Percentiles rank a stretch among this genome's conserved stretches.
phyloP scores from a whole-genome alignment of 805 yeast species.

The Sporopachydermia lactativora region DNA sequence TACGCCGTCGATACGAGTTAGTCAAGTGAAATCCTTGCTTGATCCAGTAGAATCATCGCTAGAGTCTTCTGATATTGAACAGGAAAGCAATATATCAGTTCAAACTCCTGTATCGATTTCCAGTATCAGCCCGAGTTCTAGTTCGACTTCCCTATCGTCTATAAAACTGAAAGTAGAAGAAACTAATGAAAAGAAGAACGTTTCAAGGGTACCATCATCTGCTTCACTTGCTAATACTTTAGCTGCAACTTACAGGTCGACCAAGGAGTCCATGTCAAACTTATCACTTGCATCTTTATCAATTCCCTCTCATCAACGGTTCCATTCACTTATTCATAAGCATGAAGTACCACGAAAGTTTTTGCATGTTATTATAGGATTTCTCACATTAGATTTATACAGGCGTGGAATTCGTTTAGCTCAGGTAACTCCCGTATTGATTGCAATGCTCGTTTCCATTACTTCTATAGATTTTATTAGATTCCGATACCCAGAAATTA shows the following conservation, averaged over 20 bases:
- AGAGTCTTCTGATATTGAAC: neutral
- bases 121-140: neutral
- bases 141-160: neutral
- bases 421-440: slow-evolving; percentile 47
- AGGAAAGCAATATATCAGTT: neutral
- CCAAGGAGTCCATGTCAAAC: slow-evolving; percentile 1
- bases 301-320: neutral
- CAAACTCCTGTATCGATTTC: neutral
- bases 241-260: neutral
- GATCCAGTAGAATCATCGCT: neutral
- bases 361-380: slow-evolving; percentile 82
- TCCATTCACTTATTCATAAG: slow-evolving; percentile 37
- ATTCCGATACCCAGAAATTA: slow-evolving; percentile 45
- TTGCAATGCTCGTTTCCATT: slow-evolving; percentile 38
- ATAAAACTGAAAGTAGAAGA: neutral
- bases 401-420: slow-evolving; percentile 40
- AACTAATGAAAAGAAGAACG: neutral
- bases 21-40: neutral
- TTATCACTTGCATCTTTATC: neutral
- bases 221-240: neutral
- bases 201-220: neutral
- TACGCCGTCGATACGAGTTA: neutral
- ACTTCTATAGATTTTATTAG: slow-evolving; percentile 56
- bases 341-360: slow-evolving; percentile 85
- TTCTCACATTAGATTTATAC: slow-evolving; percentile 63